phyloP scores from a whole-genome alignment of 208 protist genomes.

The Acanthamoeba triangularis region DNA sequence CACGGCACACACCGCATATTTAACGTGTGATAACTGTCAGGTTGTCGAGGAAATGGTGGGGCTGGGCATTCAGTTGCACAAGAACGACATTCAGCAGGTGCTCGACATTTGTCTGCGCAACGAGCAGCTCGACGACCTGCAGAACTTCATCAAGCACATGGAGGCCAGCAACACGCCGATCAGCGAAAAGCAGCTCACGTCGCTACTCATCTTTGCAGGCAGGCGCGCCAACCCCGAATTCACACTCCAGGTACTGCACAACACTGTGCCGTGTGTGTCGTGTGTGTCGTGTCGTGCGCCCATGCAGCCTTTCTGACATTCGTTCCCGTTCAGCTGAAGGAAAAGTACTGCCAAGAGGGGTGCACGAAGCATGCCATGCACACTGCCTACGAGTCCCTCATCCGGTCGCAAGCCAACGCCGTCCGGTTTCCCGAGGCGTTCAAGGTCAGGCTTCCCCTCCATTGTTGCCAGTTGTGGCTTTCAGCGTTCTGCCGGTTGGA shows the following conservation, averaged over 20 bases:
- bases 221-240: conserved; percentile 1
- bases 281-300: too few species aligned
- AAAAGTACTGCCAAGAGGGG: neutral
- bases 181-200: neutral
- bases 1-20: neutral
- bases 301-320: too few species aligned
- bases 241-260: neutral
- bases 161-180: neutral
- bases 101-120: neutral
- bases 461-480: neutral
- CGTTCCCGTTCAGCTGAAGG: neutral
- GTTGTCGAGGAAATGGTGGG: neutral
- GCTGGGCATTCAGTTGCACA: neutral
- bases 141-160: neutral
- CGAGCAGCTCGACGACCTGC: neutral
- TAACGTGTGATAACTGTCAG: neutral
- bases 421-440: neutral
- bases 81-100: neutral
- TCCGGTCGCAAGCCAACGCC: neutral
- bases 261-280: too few species aligned
- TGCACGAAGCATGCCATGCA: neutral
- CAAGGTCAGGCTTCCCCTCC: neutral
- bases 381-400: neutral
- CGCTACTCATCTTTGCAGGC: neutral
- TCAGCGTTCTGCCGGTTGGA: too few species aligned